A percentile compares a stretch with the other conserved stretches of the same genome.
These are phyloP conservation scores for Rhinocladiella mackenziei DNA, from an alignment of 2,329 filamentous ascomycete species.

Conservation along the genomic window DNA sequence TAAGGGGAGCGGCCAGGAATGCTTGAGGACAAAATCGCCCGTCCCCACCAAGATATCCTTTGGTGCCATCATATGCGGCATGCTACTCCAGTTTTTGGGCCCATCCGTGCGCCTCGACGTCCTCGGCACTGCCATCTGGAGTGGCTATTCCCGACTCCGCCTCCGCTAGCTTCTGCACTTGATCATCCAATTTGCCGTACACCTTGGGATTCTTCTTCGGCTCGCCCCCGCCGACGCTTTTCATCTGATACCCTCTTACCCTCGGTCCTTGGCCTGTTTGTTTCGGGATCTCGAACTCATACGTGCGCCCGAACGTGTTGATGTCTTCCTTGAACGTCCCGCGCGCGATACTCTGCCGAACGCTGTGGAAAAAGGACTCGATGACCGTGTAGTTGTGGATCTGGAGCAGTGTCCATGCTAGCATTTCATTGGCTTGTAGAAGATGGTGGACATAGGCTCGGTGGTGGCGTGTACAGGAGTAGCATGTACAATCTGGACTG, in stretches of 20 bases:
- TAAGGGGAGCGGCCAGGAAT: conserved; percentile 44
- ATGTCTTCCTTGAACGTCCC: conserved; percentile 54
- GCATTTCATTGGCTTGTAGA: conserved; percentile 88
- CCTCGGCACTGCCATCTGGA: conserved; percentile 48
- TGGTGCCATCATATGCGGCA: neutral
- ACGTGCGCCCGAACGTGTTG: conserved; percentile 60
- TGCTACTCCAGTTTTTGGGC: conserved; percentile 12
- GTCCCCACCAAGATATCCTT: too few relatives aligned
- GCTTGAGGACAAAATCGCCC: too few relatives aligned
- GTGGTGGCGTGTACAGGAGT: conserved; percentile 79
- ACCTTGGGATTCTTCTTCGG: conserved; percentile 63
- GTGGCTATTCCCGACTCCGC: conserved; percentile 50
- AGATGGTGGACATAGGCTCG: conserved; percentile 84
- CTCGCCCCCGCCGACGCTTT: conserved; percentile 61
- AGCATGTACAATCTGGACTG: conserved; percentile 65
- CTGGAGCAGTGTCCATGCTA: conserved; percentile 88
- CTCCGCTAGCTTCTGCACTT: conserved; percentile 46
- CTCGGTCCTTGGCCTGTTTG: conserved; percentile 73
- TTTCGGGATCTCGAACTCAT: conserved; percentile 67
- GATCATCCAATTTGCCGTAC: conserved; percentile 59
- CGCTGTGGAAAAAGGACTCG: conserved; percentile 65
- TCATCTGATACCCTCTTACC: conserved; percentile 77
- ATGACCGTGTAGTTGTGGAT: conserved; percentile 76
- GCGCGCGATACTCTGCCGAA: conserved; percentile 61
- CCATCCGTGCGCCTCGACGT: conserved; percentile 55